phyloP scores from a whole-genome alignment of 1,139 yeast species.

The Blastobotrys elegans region DNA sequence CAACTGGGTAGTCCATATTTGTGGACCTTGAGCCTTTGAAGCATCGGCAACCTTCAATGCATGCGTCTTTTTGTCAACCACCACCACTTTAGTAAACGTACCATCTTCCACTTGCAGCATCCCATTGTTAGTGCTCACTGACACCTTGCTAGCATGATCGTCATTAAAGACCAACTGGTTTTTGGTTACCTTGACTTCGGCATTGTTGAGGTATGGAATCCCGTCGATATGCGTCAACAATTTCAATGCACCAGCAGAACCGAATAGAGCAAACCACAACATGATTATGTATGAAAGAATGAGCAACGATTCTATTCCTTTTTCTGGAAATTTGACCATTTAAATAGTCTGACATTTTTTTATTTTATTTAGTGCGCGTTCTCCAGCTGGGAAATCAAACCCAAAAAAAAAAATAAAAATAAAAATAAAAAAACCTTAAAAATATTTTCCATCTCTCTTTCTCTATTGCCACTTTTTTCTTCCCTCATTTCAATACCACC shows the following conservation, averaged over 20 bases:
- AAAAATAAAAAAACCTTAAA: background rate
- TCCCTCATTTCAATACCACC: background rate
- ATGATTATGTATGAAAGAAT: background rate
- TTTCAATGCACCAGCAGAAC: background rate
- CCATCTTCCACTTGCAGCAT: background rate
- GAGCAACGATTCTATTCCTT: too few species aligned
- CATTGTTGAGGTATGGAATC: constrained; percentile 5
- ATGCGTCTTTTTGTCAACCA: background rate
- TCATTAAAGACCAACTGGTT: constrained; percentile 5
- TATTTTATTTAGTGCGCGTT: background rate
- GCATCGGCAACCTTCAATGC: background rate
- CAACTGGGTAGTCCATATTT: background rate
- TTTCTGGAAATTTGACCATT: too few species aligned
- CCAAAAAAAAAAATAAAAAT: background rate
- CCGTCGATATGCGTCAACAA: constrained; percentile 1
- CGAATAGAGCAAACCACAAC: background rate
- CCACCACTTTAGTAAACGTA: background rate
- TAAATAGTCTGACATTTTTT: too few species aligned
- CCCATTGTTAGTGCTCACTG: background rate
- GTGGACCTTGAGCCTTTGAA: too few species aligned
- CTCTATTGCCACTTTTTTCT: constrained; percentile 2
- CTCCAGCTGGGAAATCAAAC: too few species aligned
- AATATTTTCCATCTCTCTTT: background rate
- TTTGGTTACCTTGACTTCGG: constrained; percentile 1
- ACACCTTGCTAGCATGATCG: background rate